A percentile compares a stretch with the other conserved stretches of the same genome.
phyloP scores from a whole-genome alignment of 257 asterid species.

The Haberlea rhodopensis region DNA sequence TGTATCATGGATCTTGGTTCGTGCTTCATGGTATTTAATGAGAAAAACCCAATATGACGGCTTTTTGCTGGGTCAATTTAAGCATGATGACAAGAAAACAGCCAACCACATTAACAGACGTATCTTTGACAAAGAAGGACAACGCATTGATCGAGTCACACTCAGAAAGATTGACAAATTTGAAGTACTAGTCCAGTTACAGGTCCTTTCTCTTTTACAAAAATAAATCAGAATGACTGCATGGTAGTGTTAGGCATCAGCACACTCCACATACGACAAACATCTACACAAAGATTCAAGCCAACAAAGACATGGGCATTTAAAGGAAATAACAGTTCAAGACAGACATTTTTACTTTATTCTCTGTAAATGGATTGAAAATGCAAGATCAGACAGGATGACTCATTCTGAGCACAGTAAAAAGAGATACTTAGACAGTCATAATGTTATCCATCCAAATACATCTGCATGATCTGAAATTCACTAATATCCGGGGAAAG shows the following conservation, averaged over 20 bases:
- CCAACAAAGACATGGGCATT: background rate
- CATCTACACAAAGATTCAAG: background rate
- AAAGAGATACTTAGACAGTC: constrained; percentile 6
- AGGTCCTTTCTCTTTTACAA: constrained; percentile 14
- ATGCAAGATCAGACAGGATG: constrained; percentile 4
- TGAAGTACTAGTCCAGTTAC: background rate
- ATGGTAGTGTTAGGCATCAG: too few species aligned
- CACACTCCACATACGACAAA: background rate
- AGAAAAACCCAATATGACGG: background rate
- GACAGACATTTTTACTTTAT: too few species aligned
- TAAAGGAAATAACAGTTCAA: too few species aligned
- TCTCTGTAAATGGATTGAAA: background rate
- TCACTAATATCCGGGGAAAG: constrained; percentile 11
- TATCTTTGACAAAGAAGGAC: constrained; percentile 3
- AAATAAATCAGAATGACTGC: background rate
- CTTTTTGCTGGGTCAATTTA: background rate
- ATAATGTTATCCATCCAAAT: constrained; percentile 5
- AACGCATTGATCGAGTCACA: constrained; percentile 9
- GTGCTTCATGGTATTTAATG: too few species aligned
- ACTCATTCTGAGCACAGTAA: constrained; percentile 9
- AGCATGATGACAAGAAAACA: constrained; percentile 1
- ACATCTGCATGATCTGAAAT: background rate
- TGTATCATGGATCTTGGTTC: too few species aligned
- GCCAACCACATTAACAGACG: background rate
- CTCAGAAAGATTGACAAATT: constrained; percentile 5